These are phyloP conservation scores for Dothiorella sarmentorum DNA, from an alignment of 2,329 filamentous ascomycete genomes.

Conservation along the genomic window DNA sequence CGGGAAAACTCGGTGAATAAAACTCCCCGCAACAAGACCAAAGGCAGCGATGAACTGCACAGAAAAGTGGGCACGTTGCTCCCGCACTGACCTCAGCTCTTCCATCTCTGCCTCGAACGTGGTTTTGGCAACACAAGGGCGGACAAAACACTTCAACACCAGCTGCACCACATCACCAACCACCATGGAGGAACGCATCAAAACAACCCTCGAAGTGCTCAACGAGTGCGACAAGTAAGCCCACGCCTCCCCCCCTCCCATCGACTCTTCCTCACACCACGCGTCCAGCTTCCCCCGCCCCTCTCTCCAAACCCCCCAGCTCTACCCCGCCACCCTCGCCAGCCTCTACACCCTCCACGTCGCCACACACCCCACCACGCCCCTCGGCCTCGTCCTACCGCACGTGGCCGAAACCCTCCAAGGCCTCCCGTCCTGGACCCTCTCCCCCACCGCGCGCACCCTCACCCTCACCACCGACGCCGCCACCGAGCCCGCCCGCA, in stretches of 20 bases:
- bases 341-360: conserved; percentile 65
- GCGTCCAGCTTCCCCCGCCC: conserved; percentile 70
- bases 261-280: background rate
- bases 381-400: conserved; percentile 58
- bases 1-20: too few relatives aligned
- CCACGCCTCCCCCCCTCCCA: background rate
- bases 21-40: too few relatives aligned
- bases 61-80: too few relatives aligned
- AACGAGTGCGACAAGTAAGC: conserved; percentile 54
- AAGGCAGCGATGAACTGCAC: too few relatives aligned
- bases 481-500: conserved; percentile 61
- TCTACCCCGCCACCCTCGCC: conserved; percentile 52
- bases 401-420: conserved; percentile 57
- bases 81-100: too few relatives aligned
- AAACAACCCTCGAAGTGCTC: conserved; percentile 54
- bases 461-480: conserved; percentile 60
- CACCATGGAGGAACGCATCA: conserved; percentile 12
- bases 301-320: conserved; percentile 53
- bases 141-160: background rate
- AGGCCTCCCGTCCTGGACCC: conserved; percentile 57
- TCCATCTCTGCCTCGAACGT: too few relatives aligned
- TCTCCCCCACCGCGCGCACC: conserved; percentile 59
- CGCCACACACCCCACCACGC: conserved; percentile 57
- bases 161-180: background rate
- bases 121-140: too few relatives aligned